Base-by-base conservation (phyloP, 768 basidiomycete species). In the Rhodocollybia butyracea region DNA sequence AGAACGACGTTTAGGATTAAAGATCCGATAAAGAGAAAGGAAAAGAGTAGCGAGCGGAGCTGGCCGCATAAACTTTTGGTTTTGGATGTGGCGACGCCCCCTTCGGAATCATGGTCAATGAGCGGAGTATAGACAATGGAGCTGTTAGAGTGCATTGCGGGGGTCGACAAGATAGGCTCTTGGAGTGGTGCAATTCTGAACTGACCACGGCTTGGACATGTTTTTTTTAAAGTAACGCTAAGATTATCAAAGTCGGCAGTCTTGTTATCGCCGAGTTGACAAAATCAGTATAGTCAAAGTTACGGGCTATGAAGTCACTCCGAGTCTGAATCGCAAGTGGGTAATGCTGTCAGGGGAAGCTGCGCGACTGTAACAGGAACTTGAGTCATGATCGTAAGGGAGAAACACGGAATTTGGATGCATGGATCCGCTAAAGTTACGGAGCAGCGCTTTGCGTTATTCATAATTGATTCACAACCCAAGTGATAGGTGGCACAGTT, bases 61-160 rank as follows among this genome's bases (percentile, higher is more conserved):
- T 13, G 15, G 22, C 10, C 10, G 42, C 42, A 17, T 15, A 3
- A 1, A 42, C 13, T 40, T 13, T 26, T 19, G 30, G 50, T 0
- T 24, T 34, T 32, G 46, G 29, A 17, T 36, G 34, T n/a, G 6
- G 21, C 30, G 31, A 47, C 13, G 32, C 6, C 42, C 13, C 42
- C 36, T 30, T 42, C 41, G n/a, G 34, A 24, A 10, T 41, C 13
- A 22, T 43, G 21, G n/a, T 40, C 51, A 17, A 15, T 39, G 51
- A 53, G 51, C 10, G 51, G 51, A 30, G 42, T 38, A 42, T 53
- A 53, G 2, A 39, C 32, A 22, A 24, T 12, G n/a, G 46, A 47
- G 46, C 15, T 47, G 31, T n/a, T 30, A 15, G 48, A 26, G 22
- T 10, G 48, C 48, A 50, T 50, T 3, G 3, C 17, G 10, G n/a